Percentiles rank a stretch among this genome's conserved stretches.
These are phyloP conservation scores for Stropharia rugosoannulata DNA, from an alignment of 768 basidiomycete genomes.

Conservation along the genomic window DNA sequence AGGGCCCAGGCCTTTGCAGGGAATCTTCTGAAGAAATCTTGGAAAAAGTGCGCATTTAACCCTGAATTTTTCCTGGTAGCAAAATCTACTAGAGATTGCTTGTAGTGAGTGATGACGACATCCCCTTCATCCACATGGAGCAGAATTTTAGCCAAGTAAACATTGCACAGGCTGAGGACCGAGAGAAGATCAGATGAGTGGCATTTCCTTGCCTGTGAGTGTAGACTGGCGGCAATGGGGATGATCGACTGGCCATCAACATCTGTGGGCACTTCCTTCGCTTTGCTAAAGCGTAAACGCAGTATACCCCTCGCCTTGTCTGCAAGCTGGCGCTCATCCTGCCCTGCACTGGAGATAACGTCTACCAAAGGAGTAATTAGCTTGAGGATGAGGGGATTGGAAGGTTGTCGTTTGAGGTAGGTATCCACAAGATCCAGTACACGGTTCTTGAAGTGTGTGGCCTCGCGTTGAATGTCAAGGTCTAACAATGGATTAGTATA, in stretches of 20 bases:
- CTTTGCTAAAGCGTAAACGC: conserved; percentile 68
- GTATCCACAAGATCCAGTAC: conserved; percentile 93
- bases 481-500: conserved; percentile 30
- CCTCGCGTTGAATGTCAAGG: conserved; percentile 77
- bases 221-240: conserved; percentile 60
- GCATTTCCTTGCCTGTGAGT: conserved; percentile 67
- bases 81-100: conserved; percentile 70
- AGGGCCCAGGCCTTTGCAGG: conserved; percentile 66
- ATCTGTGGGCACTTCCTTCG: conserved; percentile 61
- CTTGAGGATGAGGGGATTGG: conserved; percentile 66
- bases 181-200: conserved; percentile 61
- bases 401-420: conserved; percentile 74
- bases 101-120: conserved; percentile 54
- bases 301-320: conserved; percentile 86
- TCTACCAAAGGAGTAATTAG: conserved; percentile 78
- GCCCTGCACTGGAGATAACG: conserved; percentile 60
- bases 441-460: conserved; percentile 94
- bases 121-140: conserved; percentile 41
- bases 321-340: conserved; percentile 85
- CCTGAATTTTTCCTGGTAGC: conserved; percentile 78
- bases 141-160: conserved; percentile 63
- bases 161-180: conserved; percentile 64
- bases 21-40: conserved; percentile 71
- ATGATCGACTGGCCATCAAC: conserved; percentile 43
- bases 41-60: conserved; percentile 73